These are phyloP conservation scores for Alternaria angustiovoidea DNA, from an alignment of 2,329 filamentous ascomycete species.

Conservation along the genomic window DNA sequence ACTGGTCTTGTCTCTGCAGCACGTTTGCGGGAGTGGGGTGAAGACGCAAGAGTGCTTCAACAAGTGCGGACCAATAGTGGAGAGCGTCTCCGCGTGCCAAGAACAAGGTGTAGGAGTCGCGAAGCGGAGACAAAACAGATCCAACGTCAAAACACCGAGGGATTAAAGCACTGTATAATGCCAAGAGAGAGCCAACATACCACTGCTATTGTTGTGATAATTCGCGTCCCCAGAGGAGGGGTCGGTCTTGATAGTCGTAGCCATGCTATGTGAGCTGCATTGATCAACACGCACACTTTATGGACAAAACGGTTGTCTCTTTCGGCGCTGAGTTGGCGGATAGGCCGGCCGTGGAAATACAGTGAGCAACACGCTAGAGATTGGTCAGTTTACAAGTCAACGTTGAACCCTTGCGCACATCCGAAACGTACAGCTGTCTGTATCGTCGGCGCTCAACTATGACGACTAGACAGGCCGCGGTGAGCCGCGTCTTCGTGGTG, in stretches of 20 bases:
- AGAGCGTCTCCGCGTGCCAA: constrained; percentile 23
- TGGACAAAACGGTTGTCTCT: constrained; percentile 20
- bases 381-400: constrained; percentile 37
- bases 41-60: constrained; percentile 21
- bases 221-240: constrained; percentile 39
- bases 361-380: constrained; percentile 20
- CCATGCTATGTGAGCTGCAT: constrained; percentile 46
- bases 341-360: constrained; percentile 11
- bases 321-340: constrained; percentile 18
- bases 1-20: constrained; percentile 43
- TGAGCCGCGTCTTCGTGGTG: constrained; percentile 1
- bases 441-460: constrained; percentile 6
- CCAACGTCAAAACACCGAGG: constrained; percentile 41
- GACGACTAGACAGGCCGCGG: constrained; percentile 5
- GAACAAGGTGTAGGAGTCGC: constrained; percentile 34
- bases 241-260: constrained; percentile 44
- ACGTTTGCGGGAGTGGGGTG: constrained; percentile 27
- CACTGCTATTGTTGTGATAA: constrained; percentile 43
- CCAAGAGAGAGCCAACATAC: constrained; percentile 39
- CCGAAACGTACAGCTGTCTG: constrained; percentile 34
- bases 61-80: constrained; percentile 30
- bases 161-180: constrained; percentile 35
- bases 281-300: constrained; percentile 27
- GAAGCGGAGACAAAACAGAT: constrained; percentile 43
- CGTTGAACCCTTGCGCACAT: constrained; percentile 30